Percentiles rank a stretch among this genome's conserved stretches.
Conservation (phyloP, 352 stramenopile genomes). For the Pythium aquatile region DNA sequence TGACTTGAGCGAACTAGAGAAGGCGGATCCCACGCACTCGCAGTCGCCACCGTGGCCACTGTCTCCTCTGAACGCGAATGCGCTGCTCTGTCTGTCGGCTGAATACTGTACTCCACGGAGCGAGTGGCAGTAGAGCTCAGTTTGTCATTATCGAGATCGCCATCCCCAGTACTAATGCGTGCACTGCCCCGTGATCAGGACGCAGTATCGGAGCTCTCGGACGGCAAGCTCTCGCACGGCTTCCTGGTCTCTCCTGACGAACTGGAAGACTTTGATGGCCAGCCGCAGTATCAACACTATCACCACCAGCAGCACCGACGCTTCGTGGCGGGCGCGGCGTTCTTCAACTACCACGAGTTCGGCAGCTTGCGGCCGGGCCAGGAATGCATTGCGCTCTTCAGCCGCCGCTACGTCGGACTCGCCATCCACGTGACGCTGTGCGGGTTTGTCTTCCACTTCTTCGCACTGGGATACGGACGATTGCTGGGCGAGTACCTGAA, state of each 20-base stretch:
- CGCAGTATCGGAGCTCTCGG: background rate
- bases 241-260: background rate
- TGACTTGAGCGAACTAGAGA: background rate
- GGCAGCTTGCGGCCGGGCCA: slow-evolving; percentile 23
- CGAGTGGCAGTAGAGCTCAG: background rate
- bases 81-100: background rate
- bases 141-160: background rate
- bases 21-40: background rate
- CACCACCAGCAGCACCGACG: background rate
- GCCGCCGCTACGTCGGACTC: slow-evolving; percentile 21
- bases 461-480: slow-evolving; percentile 20
- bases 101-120: background rate
- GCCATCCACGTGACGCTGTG: slow-evolving; percentile 18
- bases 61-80: too few species aligned
- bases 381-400: slow-evolving; percentile 20
- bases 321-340: slow-evolving; percentile 23
- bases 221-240: background rate
- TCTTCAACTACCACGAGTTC: slow-evolving; percentile 38
- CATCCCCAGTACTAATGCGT: background rate
- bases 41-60: background rate
- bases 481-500: slow-evolving; percentile 26
- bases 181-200: background rate
- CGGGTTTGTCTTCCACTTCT: slow-evolving; percentile 27
- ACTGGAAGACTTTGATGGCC: background rate
- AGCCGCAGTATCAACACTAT: too few species aligned